Conservation (phyloP, 2,329 filamentous ascomycete species). For the Ophiocordyceps unilateralis region DNA sequence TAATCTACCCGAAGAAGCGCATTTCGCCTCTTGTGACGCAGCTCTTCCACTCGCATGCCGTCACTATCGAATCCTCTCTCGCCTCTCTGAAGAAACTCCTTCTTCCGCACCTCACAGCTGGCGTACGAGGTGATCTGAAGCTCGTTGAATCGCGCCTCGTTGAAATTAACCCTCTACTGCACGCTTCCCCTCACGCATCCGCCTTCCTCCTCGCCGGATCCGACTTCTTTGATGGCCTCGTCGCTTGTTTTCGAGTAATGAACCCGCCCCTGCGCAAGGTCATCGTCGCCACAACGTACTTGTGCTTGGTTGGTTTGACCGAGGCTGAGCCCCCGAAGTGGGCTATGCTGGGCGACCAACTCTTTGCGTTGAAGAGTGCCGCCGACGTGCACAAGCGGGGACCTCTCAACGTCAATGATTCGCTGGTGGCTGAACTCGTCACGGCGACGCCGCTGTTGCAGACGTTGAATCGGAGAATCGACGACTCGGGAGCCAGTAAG, state of each 20-base stretch:
- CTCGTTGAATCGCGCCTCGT: conserved; percentile 36
- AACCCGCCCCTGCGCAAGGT: conserved; percentile 46
- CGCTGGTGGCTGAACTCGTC: conserved; percentile 66
- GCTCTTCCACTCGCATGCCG: conserved; percentile 34
- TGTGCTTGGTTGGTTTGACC: conserved; percentile 56
- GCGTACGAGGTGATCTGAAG: conserved; percentile 35
- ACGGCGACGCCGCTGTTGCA: conserved; percentile 62
- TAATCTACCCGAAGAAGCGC: conserved; percentile 47
- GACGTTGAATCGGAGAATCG: conserved; percentile 38
- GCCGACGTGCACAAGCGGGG: conserved; percentile 46
- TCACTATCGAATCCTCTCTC: conserved; percentile 34
- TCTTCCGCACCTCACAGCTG: conserved; percentile 44
- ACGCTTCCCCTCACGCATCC: conserved; percentile 38
- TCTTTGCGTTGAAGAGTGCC: conserved; percentile 62
- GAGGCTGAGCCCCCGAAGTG: conserved; percentile 50
- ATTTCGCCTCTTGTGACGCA: conserved; percentile 29
- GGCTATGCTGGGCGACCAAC: conserved; percentile 62
- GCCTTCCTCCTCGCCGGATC: conserved; percentile 63
- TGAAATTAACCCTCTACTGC: conserved; percentile 45
- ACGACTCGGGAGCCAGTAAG: conserved; percentile 29
- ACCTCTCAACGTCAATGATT: conserved; percentile 41
- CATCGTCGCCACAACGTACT: conserved; percentile 56
- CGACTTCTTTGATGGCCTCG: conserved; percentile 69
- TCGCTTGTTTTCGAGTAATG: conserved; percentile 46
- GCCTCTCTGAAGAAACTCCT: conserved; percentile 43